Base-by-base conservation (phyloP, 192 early-diverging fungal species). In the Umbelopsis isabellina region DNA sequence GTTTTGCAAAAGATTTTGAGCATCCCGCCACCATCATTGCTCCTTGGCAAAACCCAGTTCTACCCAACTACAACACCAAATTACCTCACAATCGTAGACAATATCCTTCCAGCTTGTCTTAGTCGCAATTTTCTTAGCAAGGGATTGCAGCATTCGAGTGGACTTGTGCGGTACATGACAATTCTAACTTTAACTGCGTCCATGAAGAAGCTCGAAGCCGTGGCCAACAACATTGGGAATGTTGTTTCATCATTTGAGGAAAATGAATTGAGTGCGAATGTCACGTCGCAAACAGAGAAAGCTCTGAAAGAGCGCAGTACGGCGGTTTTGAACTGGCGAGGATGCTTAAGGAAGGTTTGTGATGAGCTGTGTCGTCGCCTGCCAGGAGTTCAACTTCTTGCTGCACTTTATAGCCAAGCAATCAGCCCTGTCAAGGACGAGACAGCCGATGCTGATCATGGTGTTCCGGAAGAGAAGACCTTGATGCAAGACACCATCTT, bases 341-440 rank as follows among this genome's bases (percentile, higher is more conserved):
- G 52, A 15, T 69, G 68, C 16, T 20, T 72, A n/a, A 53, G 75
- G 13, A 66, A 47, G 21, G 41, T 89, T 4, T 58, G 71, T 11
- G 88, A 88, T 55, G 91, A 91, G 37, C 79, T 93, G 30, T 77
- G 86, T 35, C 79, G 85, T 45, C 79, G 91, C 30, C 69, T 93
- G 4, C 92, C 92, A 9, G 92, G 93, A 65, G 75, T 94, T 16
- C 88, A 91, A 35, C 81, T 84, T n/a, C 67, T 93, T 12, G 75
- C 91, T 4, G 77, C 70, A 2, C 70, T 92, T 21, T 72, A 85
- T 18, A 73, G 73, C 27, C 72, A 75, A 35, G 75, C 78, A 37
- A 72, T 66, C 21, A 50, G 74, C 22, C 46, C 44, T 27, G 70
- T 66, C 7, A 66, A 64, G 18, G 71, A 55, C 37, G 77, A 81